Evolutionary conservation across 2,329 filamentous ascomycete species (phyloP), one percentile per base, ranked within the genome.

Genomic region (Paraconiothyrium brasiliense): DNA sequence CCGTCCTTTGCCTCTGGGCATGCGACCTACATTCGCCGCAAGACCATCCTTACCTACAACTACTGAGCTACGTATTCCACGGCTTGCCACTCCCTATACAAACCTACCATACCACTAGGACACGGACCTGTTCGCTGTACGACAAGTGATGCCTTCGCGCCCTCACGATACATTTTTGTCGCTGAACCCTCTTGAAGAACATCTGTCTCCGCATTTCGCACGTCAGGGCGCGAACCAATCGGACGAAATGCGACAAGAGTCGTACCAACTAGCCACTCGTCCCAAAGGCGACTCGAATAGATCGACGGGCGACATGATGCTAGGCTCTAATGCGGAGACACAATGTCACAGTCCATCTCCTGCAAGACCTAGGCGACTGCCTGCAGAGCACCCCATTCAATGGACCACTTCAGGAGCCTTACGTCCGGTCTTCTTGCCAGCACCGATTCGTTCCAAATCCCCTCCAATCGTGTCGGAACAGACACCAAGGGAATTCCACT

Each of bases 341-440:
- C 34, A 52, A 20, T 9, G n/a, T n/a, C n/a, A 7, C 20, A 7
- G 24, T 63, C n/a, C 16, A 5, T 20, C 20, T 20, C 20, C 20
- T 20, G 20, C 20, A 20, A 20, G 20, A 20, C 20, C 20, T 20
- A 20, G 20, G 20, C 20, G 20, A 44, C 60, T 51, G 20, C 43
- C 59, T 55, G 34, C 55, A 30, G 49, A 57, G 44, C 44, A 30
- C 13, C 35, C 54, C 2, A 57, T 63, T n/a, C 61, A 51, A 20
- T 47, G n/a, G 57, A 46, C 43, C 30, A 63, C 59, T 16, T 50
- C 59, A 27, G 44, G 57, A 51, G 32, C 34, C 10, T 50, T 59
- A 24, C 24, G 20, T 22, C 66, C 64, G 10, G 47, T 59, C 16
- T 64, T 68, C 39, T 60, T 37, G 51, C 60, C 58, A 62, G 62